Percentiles rank a stretch among this genome's conserved stretches.
phyloP scores from a whole-genome alignment of 2,329 filamentous ascomycete genomes.

The Leptodontidium sp. region DNA sequence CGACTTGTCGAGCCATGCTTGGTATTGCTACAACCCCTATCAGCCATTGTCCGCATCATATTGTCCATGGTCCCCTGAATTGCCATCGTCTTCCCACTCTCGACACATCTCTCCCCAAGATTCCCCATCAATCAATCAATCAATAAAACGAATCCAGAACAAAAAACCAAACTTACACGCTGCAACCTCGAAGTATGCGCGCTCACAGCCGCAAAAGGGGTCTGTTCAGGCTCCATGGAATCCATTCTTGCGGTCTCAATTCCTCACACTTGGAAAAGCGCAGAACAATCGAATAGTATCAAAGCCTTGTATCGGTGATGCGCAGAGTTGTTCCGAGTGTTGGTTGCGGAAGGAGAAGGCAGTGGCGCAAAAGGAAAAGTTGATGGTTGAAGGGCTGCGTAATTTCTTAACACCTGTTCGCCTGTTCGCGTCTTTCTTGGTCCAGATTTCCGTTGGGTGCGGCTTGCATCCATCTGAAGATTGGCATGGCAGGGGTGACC shows the following conservation, averaged over 20 bases:
- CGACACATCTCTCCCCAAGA: not conserved
- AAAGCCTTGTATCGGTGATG: not conserved
- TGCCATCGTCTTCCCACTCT: not conserved
- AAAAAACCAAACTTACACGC: constrained; percentile 63
- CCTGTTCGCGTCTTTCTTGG: constrained; percentile 31
- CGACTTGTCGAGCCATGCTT: constrained; percentile 91
- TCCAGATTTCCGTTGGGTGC: constrained; percentile 21
- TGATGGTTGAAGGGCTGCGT: constrained; percentile 23
- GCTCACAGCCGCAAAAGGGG: constrained; percentile 89
- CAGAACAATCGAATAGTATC: constrained; percentile 4
- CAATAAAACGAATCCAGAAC: not conserved
- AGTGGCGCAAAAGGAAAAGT: constrained; percentile 27
- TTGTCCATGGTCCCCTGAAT: not conserved
- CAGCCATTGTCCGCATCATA: constrained; percentile 28
- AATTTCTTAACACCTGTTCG: constrained; percentile 36
- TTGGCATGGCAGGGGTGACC: not conserved
- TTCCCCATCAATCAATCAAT: not conserved
- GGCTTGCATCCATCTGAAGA: not conserved
- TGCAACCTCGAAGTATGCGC: constrained; percentile 81
- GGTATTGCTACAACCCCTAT: constrained; percentile 74
- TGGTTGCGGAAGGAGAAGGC: constrained; percentile 17
- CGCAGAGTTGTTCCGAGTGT: constrained; percentile 7
- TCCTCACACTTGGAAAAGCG: not conserved
- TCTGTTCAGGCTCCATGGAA: constrained; percentile 84
- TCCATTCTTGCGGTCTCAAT: constrained; percentile 67